Percentiles rank a stretch among this genome's conserved stretches.
These are phyloP conservation scores for Melastoma malabathricum DNA, from an alignment of 345 rosid species.

Conservation along the genomic window DNA sequence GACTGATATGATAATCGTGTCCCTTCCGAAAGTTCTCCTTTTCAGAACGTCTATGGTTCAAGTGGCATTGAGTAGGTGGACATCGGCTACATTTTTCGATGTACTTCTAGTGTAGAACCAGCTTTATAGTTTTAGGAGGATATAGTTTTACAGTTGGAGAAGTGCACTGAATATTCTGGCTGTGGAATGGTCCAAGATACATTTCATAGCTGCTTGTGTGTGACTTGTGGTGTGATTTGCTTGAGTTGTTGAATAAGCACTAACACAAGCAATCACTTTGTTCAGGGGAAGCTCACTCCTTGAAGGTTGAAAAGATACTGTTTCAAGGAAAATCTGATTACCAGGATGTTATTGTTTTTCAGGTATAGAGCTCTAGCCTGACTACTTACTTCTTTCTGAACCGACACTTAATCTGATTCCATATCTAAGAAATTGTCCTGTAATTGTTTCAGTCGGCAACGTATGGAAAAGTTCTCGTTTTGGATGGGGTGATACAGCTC, in stretches of 20 bases:
- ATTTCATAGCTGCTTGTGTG: too few relatives aligned
- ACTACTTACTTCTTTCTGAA: background rate
- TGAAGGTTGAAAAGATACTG: conserved; percentile 70
- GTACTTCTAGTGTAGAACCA: too few relatives aligned
- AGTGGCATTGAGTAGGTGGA: too few relatives aligned
- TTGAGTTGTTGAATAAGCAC: background rate
- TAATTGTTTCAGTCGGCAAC: conserved; percentile 60
- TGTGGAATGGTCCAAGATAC: too few relatives aligned
- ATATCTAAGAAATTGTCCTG: background rate
- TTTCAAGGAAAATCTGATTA: conserved; percentile 84
- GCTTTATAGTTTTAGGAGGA: too few relatives aligned
- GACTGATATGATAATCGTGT: too few relatives aligned
- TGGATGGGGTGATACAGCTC: conserved; percentile 95
- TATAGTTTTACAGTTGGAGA: too few relatives aligned
- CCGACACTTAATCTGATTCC: background rate
- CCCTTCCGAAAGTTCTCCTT: too few relatives aligned
- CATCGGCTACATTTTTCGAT: too few relatives aligned
- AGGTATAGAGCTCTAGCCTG: conserved; percentile 28
- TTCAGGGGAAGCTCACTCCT: conserved; percentile 93
- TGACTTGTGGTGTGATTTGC: background rate
- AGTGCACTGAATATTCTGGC: too few relatives aligned
- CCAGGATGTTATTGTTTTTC: conserved; percentile 80
- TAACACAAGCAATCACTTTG: background rate
- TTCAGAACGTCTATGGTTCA: too few relatives aligned
- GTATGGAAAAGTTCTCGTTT: conserved; percentile 82